Base-by-base conservation (phyloP, 495 filamentous ascomycete species). In the Xylaria sp. region DNA sequence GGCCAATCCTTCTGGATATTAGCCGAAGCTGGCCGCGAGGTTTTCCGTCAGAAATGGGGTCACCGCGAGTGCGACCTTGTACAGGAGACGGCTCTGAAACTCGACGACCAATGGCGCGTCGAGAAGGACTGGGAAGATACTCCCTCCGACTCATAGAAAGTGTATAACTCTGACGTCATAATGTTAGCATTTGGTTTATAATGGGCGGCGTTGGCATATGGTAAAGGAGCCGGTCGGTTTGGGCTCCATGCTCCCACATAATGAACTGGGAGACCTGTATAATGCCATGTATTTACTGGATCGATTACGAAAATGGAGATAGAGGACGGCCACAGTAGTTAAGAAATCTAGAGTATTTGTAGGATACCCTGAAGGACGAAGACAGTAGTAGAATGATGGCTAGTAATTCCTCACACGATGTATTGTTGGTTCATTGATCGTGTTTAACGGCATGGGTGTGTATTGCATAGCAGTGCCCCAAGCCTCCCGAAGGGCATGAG, bases 41-140 rank as follows among this genome's bases (percentile, higher is more conserved):
- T 78, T 8, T 78, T 78, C 69, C 74, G 74, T 29, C 72, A 78
- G 61, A 78, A 78, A 72, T 78, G 76, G 74, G 76, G 76, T 26
- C 76, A 78, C 46, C 76, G 61, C 21, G 74, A 74, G 0, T 78
- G 76, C 50, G 64, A 78, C 26, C 57, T 79, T 14, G 77, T 75
- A 7, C 29, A 72, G 31, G 72, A 69, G 5, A 77, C 75, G 15
- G 77, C 75, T 6, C 52, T 79, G 21, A 64, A 71, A 61, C 61
- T 79, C 2, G 72, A 77, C 33, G 77, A 79, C 50, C 77, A 79
- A 62, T 79, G 77, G 77, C 72, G 62, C 5, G 77, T 79, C 8
- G 77, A 79, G 69, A 77, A 79, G 52, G 77, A 79, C 61, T 79
- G 77, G 77, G 75, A 77, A 35, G 19, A 73, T 40, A 0, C 68